Conservation (phyloP, 805 yeast genomes). For the Spathaspora gorwiae region DNA sequence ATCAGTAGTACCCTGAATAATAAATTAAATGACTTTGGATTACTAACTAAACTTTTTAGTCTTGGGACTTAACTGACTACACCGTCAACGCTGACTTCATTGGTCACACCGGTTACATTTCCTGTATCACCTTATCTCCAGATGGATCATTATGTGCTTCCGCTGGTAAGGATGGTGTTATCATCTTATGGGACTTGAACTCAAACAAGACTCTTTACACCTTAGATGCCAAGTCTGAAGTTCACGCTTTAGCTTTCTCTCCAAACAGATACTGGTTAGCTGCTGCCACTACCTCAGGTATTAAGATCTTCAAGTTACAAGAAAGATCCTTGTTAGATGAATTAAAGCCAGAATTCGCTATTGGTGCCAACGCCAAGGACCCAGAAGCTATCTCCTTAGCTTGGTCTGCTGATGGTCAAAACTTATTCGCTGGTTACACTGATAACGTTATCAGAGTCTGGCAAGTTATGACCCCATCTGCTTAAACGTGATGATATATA, state of each 20-base stretch:
- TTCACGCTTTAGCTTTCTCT: constrained; percentile 97
- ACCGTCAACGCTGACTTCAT: constrained; percentile 89
- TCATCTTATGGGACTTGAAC: constrained; percentile 97
- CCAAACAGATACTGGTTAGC: constrained; percentile 99
- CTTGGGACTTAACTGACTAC: constrained; percentile 89
- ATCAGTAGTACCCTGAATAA: too few species aligned
- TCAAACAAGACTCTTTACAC: constrained; percentile 84
- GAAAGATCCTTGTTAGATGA: constrained; percentile 92
- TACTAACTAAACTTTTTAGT: constrained; percentile 50
- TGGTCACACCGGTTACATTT: constrained; percentile 99
- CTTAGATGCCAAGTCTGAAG: constrained; percentile 92
- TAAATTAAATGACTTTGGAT: neutral
- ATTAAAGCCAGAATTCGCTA: constrained; percentile 95
- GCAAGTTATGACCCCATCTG: constrained; percentile 94
- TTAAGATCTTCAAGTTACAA: constrained; percentile 97
- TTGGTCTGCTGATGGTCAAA: constrained; percentile 99
- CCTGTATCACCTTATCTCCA: constrained; percentile 96
- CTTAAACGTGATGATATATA: constrained; percentile 21
- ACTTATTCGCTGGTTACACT: constrained; percentile 99
- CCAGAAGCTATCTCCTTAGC: constrained; percentile 97
- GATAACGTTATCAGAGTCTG: constrained; percentile 99
- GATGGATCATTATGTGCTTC: constrained; percentile 99
- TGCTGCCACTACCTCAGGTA: constrained; percentile 97
- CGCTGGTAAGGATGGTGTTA: constrained; percentile 99
- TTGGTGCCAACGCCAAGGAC: constrained; percentile 85